Evolutionary conservation across 106 monocot genomes (phyloP).

Genomic region (Platanthera zijinensis): DNA sequence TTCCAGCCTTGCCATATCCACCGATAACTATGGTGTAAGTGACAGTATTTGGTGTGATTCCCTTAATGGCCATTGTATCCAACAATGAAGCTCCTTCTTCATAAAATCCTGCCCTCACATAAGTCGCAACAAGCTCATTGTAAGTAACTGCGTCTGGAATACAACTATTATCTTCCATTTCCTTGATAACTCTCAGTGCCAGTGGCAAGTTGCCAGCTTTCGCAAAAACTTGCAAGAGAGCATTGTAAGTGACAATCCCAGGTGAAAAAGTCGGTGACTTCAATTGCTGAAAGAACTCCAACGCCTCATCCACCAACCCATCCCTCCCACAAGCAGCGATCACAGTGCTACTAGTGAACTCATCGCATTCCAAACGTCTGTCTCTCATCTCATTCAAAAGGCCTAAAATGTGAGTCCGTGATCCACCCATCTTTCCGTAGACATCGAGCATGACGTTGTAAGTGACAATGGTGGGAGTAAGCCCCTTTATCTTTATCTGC

Average conservation of each 20-base stretch:
- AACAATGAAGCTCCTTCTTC: slow-evolving; percentile 54
- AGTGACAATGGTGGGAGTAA: slow-evolving; percentile 67
- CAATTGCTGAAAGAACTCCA: slow-evolving; percentile 45
- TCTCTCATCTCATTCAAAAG: slow-evolving; percentile 65
- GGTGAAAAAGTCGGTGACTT: slow-evolving; percentile 51
- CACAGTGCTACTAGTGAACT: slow-evolving; percentile 87
- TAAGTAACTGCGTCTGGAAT: slow-evolving; percentile 62
- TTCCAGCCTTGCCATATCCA: slow-evolving; percentile 67
- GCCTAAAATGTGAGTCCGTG: slow-evolving; percentile 44
- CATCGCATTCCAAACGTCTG: slow-evolving; percentile 50
- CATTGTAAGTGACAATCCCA: slow-evolving; percentile 70
- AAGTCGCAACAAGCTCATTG: slow-evolving; percentile 79
- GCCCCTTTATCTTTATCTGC: slow-evolving; percentile 42
- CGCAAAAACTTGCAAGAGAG: slow-evolving; percentile 68
- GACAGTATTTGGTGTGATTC: slow-evolving; percentile 71
- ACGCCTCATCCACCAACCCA: slow-evolving; percentile 67
- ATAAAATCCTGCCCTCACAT: slow-evolving; percentile 65
- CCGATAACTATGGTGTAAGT: slow-evolving; percentile 80
- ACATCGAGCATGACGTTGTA: slow-evolving; percentile 90
- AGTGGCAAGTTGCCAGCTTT: slow-evolving; percentile 64
- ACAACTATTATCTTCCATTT: slow-evolving; percentile 70
- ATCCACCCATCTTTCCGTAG: slow-evolving; percentile 61
- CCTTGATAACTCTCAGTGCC: slow-evolving; percentile 56
- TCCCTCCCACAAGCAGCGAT: slow-evolving; percentile 79
- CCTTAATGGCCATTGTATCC: slow-evolving; percentile 58